Evolutionary conservation across 768 basidiomycete species (phyloP).

Genomic region (Boletus patriciae): DNA sequence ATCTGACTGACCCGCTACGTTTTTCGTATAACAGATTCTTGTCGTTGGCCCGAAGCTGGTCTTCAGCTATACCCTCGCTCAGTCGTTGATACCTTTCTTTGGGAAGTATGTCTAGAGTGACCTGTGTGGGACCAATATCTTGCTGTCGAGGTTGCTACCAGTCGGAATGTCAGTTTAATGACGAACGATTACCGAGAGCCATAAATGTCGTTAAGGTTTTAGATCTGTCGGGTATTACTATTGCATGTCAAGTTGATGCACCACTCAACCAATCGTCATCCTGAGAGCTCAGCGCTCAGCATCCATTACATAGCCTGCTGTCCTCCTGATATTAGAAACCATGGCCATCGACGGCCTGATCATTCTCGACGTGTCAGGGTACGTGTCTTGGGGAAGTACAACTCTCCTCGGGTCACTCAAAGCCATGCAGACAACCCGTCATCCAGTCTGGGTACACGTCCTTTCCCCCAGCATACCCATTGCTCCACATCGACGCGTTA

Average conservation of each 20-base stretch:
- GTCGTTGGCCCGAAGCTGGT: constrained; percentile 98
- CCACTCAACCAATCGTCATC: not conserved
- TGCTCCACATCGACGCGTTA: constrained; percentile 83
- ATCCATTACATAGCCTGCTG: not conserved
- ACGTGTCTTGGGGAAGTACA: constrained; percentile 28
- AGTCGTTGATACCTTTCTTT: constrained; percentile 92
- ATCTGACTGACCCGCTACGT: constrained; percentile 7
- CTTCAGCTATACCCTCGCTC: constrained; percentile 97
- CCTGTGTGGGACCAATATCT: not conserved
- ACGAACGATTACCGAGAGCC: not conserved
- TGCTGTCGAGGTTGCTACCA: not conserved
- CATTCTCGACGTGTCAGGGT: constrained; percentile 75
- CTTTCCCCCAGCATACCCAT: constrained; percentile 71
- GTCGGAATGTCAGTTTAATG: constrained; percentile 2
- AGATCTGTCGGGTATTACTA: constrained; percentile 9
- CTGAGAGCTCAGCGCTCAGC: not conserved
- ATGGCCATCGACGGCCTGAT: constrained; percentile 86
- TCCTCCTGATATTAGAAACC: not conserved
- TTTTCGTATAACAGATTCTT: constrained; percentile 58
- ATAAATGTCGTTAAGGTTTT: constrained; percentile 10
- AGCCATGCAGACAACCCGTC: constrained; percentile 60
- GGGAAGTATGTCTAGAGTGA: constrained; percentile 69
- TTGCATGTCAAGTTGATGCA: constrained; percentile 7
- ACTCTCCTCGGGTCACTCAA: constrained; percentile 2
- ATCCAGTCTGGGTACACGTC: constrained; percentile 90